Percentiles rank a stretch among this genome's conserved stretches.
These are phyloP conservation scores for Candida pseudocylindracea DNA, from an alignment of 1,139 yeast genomes.

Conservation along the genomic window DNA sequence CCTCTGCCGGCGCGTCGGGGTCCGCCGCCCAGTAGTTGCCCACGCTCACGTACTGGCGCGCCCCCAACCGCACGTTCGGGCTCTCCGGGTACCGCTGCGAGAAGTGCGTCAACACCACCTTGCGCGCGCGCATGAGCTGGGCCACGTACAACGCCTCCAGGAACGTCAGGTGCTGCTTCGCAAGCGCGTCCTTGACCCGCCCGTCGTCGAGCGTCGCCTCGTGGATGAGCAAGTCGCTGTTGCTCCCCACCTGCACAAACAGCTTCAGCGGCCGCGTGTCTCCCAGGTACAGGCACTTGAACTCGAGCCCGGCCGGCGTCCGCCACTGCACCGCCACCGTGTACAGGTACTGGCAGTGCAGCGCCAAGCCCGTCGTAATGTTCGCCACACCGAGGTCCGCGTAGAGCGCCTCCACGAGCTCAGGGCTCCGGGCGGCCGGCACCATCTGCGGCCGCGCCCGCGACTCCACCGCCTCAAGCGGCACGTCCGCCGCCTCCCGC, in stretches of 20 bases:
- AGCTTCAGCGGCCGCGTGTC: constrained; percentile 70
- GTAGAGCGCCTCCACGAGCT: constrained; percentile 7
- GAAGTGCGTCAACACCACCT: constrained; percentile 70
- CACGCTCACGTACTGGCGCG: too few species aligned
- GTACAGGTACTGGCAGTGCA: constrained; percentile 73
- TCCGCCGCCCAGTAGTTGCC: too few species aligned
- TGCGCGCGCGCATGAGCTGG: constrained; percentile 45
- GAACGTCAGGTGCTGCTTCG: constrained; percentile 77
- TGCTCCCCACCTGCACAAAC: constrained; percentile 37
- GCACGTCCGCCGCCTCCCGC: constrained; percentile 12
- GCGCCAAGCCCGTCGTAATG: constrained; percentile 48
- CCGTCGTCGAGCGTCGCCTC: constrained; percentile 84
- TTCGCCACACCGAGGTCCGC: constrained; percentile 9
- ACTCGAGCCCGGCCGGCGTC: constrained; percentile 10
- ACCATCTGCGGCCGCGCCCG: constrained; percentile 6
- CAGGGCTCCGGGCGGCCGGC: constrained; percentile 4
- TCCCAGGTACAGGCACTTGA: constrained; percentile 77
- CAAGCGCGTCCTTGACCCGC: constrained; percentile 56
- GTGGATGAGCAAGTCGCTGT: constrained; percentile 67
- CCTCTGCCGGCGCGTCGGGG: too few species aligned
- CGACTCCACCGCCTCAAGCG: constrained; percentile 8
- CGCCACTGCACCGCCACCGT: constrained; percentile 37
- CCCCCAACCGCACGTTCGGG: too few species aligned
- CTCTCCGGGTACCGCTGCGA: constrained; percentile 37
- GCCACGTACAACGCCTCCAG: constrained; percentile 67